Evolutionary conservation across 768 basidiomycete species (phyloP).

Genomic region (Tricholoma flavovirens): DNA sequence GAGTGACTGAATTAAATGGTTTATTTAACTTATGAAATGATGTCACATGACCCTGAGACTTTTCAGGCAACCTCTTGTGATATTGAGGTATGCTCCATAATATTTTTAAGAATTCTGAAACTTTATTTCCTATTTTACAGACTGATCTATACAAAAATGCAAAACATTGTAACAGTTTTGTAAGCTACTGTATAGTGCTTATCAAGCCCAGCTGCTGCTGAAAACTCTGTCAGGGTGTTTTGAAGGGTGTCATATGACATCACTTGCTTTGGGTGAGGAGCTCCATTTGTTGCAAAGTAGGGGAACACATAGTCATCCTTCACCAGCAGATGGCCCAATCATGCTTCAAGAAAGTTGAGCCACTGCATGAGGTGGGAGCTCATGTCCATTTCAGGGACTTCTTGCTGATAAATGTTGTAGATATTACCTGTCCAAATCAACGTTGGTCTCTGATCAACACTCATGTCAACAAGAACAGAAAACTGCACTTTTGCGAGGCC

Average conservation of each 20-base stretch:
- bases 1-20: too few relatives aligned
- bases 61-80: too few relatives aligned
- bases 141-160: too few relatives aligned
- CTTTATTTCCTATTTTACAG: too few relatives aligned
- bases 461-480: not conserved
- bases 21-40: too few relatives aligned
- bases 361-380: constrained; percentile 22
- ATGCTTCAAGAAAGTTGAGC: constrained; percentile 14
- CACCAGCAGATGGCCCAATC: constrained; percentile 2
- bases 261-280: constrained; percentile 15
- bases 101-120: too few relatives aligned
- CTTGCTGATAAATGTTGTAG: constrained; percentile 31
- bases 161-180: too few relatives aligned
- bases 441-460: not conserved
- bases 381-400: constrained; percentile 25
- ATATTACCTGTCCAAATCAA: constrained; percentile 15
- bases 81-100: too few relatives aligned
- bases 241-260: constrained; percentile 25
- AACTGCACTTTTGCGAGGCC: too few relatives aligned
- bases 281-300: constrained; percentile 20
- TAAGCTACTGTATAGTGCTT: constrained; percentile 22
- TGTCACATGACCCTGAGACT: too few relatives aligned
- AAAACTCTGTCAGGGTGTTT: constrained; percentile 23
- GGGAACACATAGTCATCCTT: constrained; percentile 33
- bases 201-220: constrained; percentile 16